A percentile compares a stretch with the other conserved stretches of the same genome.
phyloP scores from a whole-genome alignment of 2,329 filamentous ascomycete genomes.

The Fusarium sp. region DNA sequence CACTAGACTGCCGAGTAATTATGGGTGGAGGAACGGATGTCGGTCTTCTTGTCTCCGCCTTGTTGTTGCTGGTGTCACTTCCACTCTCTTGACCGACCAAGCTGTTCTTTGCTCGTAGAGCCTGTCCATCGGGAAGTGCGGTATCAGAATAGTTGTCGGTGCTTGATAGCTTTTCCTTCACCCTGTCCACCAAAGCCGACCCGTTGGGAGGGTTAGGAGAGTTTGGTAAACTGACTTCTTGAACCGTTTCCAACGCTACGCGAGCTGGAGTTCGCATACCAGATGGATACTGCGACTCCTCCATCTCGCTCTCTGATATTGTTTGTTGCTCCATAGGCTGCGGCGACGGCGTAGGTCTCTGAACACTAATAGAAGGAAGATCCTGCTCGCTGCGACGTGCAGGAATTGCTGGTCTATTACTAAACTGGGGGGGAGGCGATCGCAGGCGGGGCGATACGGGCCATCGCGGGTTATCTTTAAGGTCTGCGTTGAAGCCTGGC shows the following conservation, averaged over 20 bases:
- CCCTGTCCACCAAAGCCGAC: conserved; percentile 59
- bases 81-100: conserved; percentile 64
- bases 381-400: conserved; percentile 61
- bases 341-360: conserved; percentile 59
- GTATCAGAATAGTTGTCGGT: conserved; percentile 54
- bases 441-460: conserved; percentile 80
- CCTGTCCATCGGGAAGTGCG: conserved; percentile 52
- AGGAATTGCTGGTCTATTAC: conserved; percentile 54
- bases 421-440: conserved; percentile 73
- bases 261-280: conserved; percentile 68
- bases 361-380: conserved; percentile 62
- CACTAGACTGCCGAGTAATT: conserved; percentile 72
- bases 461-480: conserved; percentile 73
- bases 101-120: conserved; percentile 58
- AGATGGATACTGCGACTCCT: conserved; percentile 58
- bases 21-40: conserved; percentile 60
- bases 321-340: conserved; percentile 52
- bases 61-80: conserved; percentile 71
- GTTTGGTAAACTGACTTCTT: conserved; percentile 83
- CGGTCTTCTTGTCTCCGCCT: conserved; percentile 53
- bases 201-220: conserved; percentile 66
- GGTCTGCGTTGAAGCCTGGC: conserved; percentile 58
- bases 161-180: conserved; percentile 58
- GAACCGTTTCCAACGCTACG: conserved; percentile 84
- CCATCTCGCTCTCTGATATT: conserved; percentile 62